Conservation (phyloP, 495 filamentous ascomycete species). For the Durotheca rogersii region DNA sequence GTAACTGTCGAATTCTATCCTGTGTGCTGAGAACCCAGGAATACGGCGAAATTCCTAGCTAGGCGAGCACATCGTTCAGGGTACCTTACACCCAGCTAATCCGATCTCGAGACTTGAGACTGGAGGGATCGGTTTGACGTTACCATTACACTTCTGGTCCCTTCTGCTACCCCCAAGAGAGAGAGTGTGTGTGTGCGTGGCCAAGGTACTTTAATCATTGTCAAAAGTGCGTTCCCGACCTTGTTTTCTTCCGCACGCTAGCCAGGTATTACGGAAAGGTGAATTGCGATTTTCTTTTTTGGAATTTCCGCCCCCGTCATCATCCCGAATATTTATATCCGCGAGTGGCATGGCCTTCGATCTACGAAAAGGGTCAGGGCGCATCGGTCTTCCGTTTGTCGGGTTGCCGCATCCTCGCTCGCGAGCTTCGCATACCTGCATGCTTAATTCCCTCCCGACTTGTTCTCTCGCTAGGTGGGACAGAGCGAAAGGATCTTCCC, state of each 20-base stretch:
- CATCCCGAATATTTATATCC: constrained; percentile 1
- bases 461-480: constrained; percentile 22
- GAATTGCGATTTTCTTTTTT: constrained; percentile 8
- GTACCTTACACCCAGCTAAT: too few species aligned
- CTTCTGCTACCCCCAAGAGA: too few species aligned
- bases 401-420: constrained; percentile 34
- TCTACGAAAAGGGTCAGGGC: constrained; percentile 19
- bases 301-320: not conserved
- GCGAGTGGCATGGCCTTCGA: not conserved
- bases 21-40: not conserved
- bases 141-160: too few species aligned
- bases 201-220: too few species aligned
- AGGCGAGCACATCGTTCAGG: too few species aligned
- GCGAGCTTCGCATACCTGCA: constrained; percentile 37
- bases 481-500: constrained; percentile 27
- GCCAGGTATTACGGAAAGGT: constrained; percentile 17
- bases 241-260: too few species aligned
- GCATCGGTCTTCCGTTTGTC: constrained; percentile 26
- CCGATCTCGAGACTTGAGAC: too few species aligned
- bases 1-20: too few species aligned
- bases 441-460: constrained; percentile 24
- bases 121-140: too few species aligned
- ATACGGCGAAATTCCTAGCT: not conserved
- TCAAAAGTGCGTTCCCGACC: too few species aligned
- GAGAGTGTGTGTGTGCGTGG: too few species aligned